phyloP scores from a whole-genome alignment of 805 yeast genomes.

The Candida orba region DNA sequence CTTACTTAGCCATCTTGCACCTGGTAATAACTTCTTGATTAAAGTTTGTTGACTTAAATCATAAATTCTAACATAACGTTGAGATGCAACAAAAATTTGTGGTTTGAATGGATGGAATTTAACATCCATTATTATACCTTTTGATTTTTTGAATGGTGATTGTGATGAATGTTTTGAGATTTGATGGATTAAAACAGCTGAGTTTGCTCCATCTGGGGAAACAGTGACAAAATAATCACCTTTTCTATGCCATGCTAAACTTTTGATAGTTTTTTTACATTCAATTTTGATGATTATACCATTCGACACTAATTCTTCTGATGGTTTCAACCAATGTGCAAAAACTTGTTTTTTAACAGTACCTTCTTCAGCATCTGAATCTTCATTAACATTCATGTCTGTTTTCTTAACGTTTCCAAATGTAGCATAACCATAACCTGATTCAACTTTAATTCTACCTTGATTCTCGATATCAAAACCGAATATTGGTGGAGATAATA shows the following conservation, averaged over 20 bases:
- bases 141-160: slow-evolving; percentile 88
- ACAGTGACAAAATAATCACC: slow-evolving; percentile 96
- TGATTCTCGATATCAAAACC: slow-evolving; percentile 81
- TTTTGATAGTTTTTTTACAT: slow-evolving; percentile 63
- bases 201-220: slow-evolving; percentile 87
- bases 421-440: slow-evolving; percentile 84
- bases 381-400: slow-evolving; percentile 32
- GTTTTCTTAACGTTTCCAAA: slow-evolving; percentile 47
- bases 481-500: slow-evolving; percentile 85
- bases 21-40: slow-evolving; percentile 82
- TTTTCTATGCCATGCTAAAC: slow-evolving; percentile 89
- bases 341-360: slow-evolving; percentile 43
- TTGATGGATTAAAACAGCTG: slow-evolving; percentile 91
- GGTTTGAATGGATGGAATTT: slow-evolving; percentile 96
- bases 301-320: slow-evolving; percentile 46
- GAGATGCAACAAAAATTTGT: slow-evolving; percentile 87
- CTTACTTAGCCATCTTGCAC: slow-evolving; percentile 89
- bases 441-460: slow-evolving; percentile 72
- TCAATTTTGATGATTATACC: slow-evolving; percentile 74
- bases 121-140: slow-evolving; percentile 93
- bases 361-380: slow-evolving; percentile 33
- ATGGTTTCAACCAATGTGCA: slow-evolving; percentile 81
- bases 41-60: slow-evolving; percentile 82
- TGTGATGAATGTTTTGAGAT: slow-evolving; percentile 90
- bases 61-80: slow-evolving; percentile 84